Conservation (phyloP, 768 basidiomycete species). For the Tylopilus plumbeoviolaceoides region DNA sequence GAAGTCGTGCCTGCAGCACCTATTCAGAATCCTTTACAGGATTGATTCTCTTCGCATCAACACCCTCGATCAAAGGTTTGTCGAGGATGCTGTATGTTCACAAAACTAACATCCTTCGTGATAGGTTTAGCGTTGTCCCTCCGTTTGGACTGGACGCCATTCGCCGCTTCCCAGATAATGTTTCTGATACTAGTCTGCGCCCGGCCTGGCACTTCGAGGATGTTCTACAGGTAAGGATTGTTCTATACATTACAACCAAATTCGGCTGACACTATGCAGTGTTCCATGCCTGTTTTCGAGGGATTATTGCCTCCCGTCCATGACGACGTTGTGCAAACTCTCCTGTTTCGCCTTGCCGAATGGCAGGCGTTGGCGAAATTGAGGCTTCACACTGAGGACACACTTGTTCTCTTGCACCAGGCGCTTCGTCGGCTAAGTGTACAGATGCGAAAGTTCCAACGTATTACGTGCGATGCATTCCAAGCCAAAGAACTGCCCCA, state of each 20-base stretch:
- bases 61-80: neutral
- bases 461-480: neutral
- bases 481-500: neutral
- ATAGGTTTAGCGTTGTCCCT: neutral
- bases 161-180: constrained; percentile 32
- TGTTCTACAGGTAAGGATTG: constrained; percentile 9
- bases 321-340: constrained; percentile 15
- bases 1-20: neutral
- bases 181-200: constrained; percentile 36
- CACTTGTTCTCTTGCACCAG: neutral
- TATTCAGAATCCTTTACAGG: neutral
- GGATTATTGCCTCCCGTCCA: constrained; percentile 31
- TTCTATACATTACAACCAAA: neutral
- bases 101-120: neutral
- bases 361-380: constrained; percentile 14
- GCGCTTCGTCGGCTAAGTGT: neutral
- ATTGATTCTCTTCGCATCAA: neutral
- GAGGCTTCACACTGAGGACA: neutral
- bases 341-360: constrained; percentile 20
- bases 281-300: constrained; percentile 37
- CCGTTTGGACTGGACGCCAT: constrained; percentile 25
- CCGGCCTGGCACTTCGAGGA: constrained; percentile 11
- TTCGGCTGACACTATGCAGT: constrained; percentile 15
- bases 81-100: neutral
- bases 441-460: neutral